A percentile compares a stretch with the other conserved stretches of the same genome.
Evolutionary conservation across 2,329 filamentous ascomycete species (phyloP).

Genomic region (Calonectria pseudoreteaudii): DNA sequence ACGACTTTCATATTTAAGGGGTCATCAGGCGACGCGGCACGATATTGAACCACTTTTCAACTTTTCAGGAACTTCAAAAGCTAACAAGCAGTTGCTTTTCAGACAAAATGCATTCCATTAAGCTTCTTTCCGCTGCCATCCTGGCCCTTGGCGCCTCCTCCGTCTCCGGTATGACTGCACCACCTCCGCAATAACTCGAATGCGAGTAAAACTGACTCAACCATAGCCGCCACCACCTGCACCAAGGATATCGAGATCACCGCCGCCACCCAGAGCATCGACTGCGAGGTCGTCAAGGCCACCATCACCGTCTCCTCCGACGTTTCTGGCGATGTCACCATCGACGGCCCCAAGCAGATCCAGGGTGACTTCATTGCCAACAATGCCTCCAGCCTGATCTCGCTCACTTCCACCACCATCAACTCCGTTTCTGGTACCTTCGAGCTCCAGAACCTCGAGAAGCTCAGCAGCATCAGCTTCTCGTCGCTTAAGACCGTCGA

Average conservation of each 20-base stretch:
- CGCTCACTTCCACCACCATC: constrained; percentile 72
- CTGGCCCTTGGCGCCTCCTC: constrained; percentile 56
- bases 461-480: constrained; percentile 77
- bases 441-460: constrained; percentile 74
- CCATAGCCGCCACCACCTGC: constrained; percentile 49
- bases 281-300: constrained; percentile 78
- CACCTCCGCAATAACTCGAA: no score
- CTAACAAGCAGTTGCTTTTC: constrained; percentile 30
- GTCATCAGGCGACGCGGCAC: neutral
- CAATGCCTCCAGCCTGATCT: constrained; percentile 68
- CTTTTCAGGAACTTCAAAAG: neutral
- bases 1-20: constrained; percentile 27
- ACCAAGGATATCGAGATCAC: constrained; percentile 71
- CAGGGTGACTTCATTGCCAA: constrained; percentile 71
- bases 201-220: constrained; percentile 9
- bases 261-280: constrained; percentile 70
- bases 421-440: constrained; percentile 77
- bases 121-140: constrained; percentile 59
- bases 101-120: constrained; percentile 61
- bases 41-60: neutral
- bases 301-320: constrained; percentile 72
- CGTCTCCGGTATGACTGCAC: constrained; percentile 55
- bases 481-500: constrained; percentile 72
- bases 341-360: constrained; percentile 71
- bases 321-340: constrained; percentile 67